Conservation (phyloP, 352 stramenopile genomes). For the Globisporangium nodosum region DNA sequence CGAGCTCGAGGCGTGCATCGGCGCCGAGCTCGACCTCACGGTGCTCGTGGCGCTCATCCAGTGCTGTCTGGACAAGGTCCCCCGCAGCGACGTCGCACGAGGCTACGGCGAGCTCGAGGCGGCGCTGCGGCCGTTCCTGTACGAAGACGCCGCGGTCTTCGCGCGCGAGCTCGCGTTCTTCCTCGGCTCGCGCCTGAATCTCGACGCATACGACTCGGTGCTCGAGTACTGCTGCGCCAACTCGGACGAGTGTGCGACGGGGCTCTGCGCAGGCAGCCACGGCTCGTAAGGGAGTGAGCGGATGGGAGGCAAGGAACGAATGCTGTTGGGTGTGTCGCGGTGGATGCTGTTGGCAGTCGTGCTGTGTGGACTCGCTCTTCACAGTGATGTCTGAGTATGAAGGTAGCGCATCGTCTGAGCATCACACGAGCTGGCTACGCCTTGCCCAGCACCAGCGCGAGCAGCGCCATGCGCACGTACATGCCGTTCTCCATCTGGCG, state of each 20-base stretch:
- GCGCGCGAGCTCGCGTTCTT: constrained; percentile 62
- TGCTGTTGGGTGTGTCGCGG: not conserved
- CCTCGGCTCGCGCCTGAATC: constrained; percentile 56
- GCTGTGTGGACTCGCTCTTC: not conserved
- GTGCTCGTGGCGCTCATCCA: constrained; percentile 62
- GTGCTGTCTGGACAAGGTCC: constrained; percentile 49
- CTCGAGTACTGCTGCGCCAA: constrained; percentile 60
- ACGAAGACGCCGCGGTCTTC: constrained; percentile 52
- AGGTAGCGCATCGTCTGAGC: too few relatives aligned
- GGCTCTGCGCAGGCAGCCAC: constrained; percentile 21
- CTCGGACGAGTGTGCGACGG: constrained; percentile 28
- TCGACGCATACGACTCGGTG: constrained; percentile 58
- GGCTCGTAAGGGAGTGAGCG: not conserved
- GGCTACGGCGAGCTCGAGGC: constrained; percentile 40
- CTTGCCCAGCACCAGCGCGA: constrained; percentile 91
- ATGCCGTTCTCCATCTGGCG: constrained; percentile 98
- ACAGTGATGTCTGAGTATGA: too few relatives aligned
- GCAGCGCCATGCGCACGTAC: constrained; percentile 98
- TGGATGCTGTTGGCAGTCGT: not conserved
- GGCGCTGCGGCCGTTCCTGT: constrained; percentile 57
- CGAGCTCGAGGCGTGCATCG: constrained; percentile 66
- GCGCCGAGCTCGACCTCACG: constrained; percentile 55
- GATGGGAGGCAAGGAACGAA: not conserved
- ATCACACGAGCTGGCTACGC: constrained; percentile 26
- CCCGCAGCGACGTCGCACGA: constrained; percentile 23